These are phyloP conservation scores for Abrus precatorius DNA, from an alignment of 306 rosid genomes.

Conservation along the genomic window DNA sequence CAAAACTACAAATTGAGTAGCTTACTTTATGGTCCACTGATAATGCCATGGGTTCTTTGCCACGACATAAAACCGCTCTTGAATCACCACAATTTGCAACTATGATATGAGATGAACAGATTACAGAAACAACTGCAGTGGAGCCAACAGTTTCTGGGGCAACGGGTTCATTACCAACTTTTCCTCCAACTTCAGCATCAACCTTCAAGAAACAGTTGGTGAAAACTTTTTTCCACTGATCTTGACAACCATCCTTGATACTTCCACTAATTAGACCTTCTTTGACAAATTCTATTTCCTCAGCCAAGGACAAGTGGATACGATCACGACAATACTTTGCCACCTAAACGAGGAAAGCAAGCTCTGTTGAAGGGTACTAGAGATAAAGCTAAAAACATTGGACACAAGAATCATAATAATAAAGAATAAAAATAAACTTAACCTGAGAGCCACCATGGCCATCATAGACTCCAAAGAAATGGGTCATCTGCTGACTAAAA, in stretches of 20 bases:
- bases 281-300: slow-evolving; percentile 76
- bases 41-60: slow-evolving; percentile 86
- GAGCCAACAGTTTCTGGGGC: slow-evolving; percentile 97
- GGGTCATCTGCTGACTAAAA: slow-evolving; percentile 65
- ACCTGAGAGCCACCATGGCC: slow-evolving; percentile 98
- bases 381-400: neutral
- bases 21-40: slow-evolving; percentile 93
- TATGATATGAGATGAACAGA: slow-evolving; percentile 85
- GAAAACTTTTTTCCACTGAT: slow-evolving; percentile 77
- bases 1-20: slow-evolving; percentile 22
- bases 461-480: slow-evolving; percentile 93
- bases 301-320: slow-evolving; percentile 78
- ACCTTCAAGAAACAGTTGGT: slow-evolving; percentile 81
- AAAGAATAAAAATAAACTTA: slow-evolving; percentile 24
- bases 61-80: slow-evolving; percentile 91
- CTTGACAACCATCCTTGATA: slow-evolving; percentile 66
- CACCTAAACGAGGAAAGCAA: slow-evolving; percentile 64
- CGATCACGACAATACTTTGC: slow-evolving; percentile 89
- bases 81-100: slow-evolving; percentile 95
- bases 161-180: slow-evolving; percentile 63
- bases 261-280: slow-evolving; percentile 62
- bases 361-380: slow-evolving; percentile 8
- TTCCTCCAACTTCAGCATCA: slow-evolving; percentile 88
- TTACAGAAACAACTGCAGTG: slow-evolving; percentile 85
- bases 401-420: slow-evolving; percentile 15